phyloP scores from a whole-genome alignment of 2,329 filamentous ascomycete species.

The Sporothrix brunneoviolacea region DNA sequence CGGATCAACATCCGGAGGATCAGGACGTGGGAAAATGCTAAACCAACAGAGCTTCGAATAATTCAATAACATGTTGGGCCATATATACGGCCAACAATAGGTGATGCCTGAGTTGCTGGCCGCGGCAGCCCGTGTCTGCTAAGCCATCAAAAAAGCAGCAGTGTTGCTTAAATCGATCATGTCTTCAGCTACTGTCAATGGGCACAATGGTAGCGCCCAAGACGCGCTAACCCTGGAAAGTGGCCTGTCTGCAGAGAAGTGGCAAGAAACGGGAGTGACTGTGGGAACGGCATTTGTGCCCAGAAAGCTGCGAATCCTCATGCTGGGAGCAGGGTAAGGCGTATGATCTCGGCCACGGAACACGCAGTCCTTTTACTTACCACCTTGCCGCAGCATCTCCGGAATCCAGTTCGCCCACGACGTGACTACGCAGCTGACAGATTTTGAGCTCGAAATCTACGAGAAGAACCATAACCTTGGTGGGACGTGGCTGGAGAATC shows the following conservation, averaged over 20 bases:
- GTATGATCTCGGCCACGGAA: neutral
- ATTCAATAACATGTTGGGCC: no score
- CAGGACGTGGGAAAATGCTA: no score
- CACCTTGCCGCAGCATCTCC: neutral
- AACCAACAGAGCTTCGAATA: no score
- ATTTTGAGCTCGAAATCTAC: conserved; percentile 1
- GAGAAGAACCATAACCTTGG: conserved; percentile 2
- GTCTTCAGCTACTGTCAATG: neutral
- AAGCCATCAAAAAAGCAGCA: no score
- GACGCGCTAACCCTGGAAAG: neutral
- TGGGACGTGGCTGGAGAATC: conserved; percentile 9
- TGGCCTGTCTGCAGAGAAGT: neutral
- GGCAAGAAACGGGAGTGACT: neutral
- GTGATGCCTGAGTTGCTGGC: no score
- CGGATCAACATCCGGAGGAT: no score
- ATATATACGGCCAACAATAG: no score
- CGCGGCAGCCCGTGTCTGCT: no score
- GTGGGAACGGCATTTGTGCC: neutral
- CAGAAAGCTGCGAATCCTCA: neutral
- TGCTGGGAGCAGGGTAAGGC: neutral
- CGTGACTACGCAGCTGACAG: neutral
- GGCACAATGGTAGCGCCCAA: no score
- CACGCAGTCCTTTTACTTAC: neutral
- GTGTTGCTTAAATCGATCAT: neutral
- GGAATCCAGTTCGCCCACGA: neutral